Percentiles rank a stretch among this genome's conserved stretches.
These are phyloP conservation scores for Exutisphaerella laricina DNA, from an alignment of 2,329 filamentous ascomycete genomes.

Conservation along the genomic window DNA sequence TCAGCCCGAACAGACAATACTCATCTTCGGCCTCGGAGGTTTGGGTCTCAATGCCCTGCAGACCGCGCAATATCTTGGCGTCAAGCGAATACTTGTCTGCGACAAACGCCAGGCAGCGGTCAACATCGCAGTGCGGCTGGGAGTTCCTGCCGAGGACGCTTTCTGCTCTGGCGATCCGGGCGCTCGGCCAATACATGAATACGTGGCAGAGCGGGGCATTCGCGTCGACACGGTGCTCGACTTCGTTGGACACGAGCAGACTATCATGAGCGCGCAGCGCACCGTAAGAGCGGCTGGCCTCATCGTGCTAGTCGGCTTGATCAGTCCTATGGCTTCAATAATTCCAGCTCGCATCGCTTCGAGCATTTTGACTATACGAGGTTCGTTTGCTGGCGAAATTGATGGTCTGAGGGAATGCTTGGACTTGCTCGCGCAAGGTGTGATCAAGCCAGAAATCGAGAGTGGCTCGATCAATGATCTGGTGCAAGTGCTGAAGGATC, in stretches of 20 bases:
- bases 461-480: slow-evolving; percentile 33
- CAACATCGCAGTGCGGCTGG: slow-evolving; percentile 31
- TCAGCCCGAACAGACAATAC: slow-evolving; percentile 34
- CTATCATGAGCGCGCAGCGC: slow-evolving; percentile 19
- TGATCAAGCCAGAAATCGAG: slow-evolving; percentile 35
- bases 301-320: slow-evolving; percentile 22
- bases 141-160: slow-evolving; percentile 31
- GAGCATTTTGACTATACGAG: slow-evolving; percentile 20
- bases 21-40: slow-evolving; percentile 39
- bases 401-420: slow-evolving; percentile 37
- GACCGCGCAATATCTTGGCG: slow-evolving; percentile 46
- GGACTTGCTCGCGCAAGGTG: slow-evolving; percentile 33
- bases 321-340: slow-evolving; percentile 16
- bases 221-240: slow-evolving; percentile 23
- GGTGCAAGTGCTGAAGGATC: slow-evolving; percentile 31
- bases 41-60: slow-evolving; percentile 41
- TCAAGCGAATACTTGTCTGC: slow-evolving; percentile 36
- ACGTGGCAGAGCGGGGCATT: slow-evolving; percentile 17
- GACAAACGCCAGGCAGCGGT: slow-evolving; percentile 33
- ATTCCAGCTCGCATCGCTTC: slow-evolving; percentile 13
- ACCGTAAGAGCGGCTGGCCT: slow-evolving; percentile 16
- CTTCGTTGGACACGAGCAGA: slow-evolving; percentile 23
- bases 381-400: slow-evolving; percentile 41
- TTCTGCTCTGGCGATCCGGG: slow-evolving; percentile 8
- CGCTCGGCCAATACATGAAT: slow-evolving; percentile 11